phyloP scores from a whole-genome alignment of 345 rosid species.

The Salix udensis region DNA sequence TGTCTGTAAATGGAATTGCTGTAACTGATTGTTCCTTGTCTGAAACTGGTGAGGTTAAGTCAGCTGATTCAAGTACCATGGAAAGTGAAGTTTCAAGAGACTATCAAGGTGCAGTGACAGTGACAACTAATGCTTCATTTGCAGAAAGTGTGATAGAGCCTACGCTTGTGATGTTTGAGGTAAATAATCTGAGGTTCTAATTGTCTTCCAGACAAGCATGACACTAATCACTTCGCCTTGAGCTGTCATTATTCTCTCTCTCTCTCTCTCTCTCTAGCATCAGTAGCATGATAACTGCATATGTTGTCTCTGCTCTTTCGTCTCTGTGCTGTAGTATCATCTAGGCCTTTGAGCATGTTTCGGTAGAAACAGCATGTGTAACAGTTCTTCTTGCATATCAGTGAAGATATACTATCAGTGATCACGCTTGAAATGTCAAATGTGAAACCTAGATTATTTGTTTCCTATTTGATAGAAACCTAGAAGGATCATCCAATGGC shows the following conservation, averaged over 20 bases:
- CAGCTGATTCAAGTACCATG: conserved; percentile 39
- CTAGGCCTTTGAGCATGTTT: background rate
- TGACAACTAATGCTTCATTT: conserved; percentile 58
- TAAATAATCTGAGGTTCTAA: conserved; percentile 18
- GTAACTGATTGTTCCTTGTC: conserved; percentile 38
- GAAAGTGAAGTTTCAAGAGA: conserved; percentile 47
- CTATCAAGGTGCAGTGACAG: conserved; percentile 42
- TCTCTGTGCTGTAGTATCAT: background rate
- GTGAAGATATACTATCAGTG: background rate
- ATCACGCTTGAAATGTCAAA: background rate
- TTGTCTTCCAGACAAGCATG: conserved; percentile 3
- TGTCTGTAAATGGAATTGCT: conserved; percentile 38
- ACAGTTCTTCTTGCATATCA: too few relatives aligned
- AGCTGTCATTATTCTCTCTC: background rate
- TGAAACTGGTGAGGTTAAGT: conserved; percentile 45
- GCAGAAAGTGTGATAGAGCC: conserved; percentile 91
- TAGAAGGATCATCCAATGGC: background rate
- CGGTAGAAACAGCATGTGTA: background rate
- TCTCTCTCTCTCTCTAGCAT: background rate
- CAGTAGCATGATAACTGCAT: too few relatives aligned
- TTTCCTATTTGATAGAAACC: background rate
- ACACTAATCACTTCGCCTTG: background rate
- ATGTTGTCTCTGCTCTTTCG: background rate
- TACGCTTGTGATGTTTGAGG: conserved; percentile 96
- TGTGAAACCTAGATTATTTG: background rate